Base-by-base conservation (phyloP, 768 basidiomycete genomes). In the Coprinopsis marcescibilis region DNA sequence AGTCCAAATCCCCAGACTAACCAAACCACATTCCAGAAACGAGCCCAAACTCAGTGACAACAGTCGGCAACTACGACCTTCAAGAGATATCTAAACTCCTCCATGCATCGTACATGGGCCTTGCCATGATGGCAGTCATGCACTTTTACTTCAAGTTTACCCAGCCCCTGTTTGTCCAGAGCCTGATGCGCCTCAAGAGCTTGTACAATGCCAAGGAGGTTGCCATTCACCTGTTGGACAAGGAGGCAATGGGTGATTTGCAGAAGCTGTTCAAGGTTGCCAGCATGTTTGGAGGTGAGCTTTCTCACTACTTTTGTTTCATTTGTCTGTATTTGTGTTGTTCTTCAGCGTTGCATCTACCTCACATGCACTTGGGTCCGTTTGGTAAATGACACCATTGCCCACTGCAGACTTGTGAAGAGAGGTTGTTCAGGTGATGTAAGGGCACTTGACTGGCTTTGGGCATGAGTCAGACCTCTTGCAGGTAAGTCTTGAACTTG, bases 131-230 rank as follows among this genome's bases (percentile, higher is more conserved):
- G 87, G 75, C 60, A 48, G 85, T 93, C 75, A 81, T 97, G 72
- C 95, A 98, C 70, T 51, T 86, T 42, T 97, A 97, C 78, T 72
- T 98, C 69, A 81, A 88, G 63, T 97, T 89, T 77, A 94, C 92
- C 4, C 94, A 95, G 61, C 95, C 95, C 4, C 79, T 97, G 54
- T 95, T 97, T 69, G 86, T 97, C 54, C 95, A 97, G 65, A 79
- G 79, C 10, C 76, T 98, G 55, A 95, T 95, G 91, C 89, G 89
- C 14, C 46, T 96, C 59, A 97, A 98, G 73, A n/a, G 30, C n/a
- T 65, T 94, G 21, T 89, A 86, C 64, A 94, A 97, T 58, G 83
- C 87, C 48, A 91, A 91, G 61, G 77, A 78, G 13, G 76, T 94
- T 52, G 73, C 81, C 30, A 83, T 98, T 49, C 83, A 95, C 71